phyloP scores from a whole-genome alignment of 371 early-diverging fungal species.

The Rhizopus delemar region DNA sequence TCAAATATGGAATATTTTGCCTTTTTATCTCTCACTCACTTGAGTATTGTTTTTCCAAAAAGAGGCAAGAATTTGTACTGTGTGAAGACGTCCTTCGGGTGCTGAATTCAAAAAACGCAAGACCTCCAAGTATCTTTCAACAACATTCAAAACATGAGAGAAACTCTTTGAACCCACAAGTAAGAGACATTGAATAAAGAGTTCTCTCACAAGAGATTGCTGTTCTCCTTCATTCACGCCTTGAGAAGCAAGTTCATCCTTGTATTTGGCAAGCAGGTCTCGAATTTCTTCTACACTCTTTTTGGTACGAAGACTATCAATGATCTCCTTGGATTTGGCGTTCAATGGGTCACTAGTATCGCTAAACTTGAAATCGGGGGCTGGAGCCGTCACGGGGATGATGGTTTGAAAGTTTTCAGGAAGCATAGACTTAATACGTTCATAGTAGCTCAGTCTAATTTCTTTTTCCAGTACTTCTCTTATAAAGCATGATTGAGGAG shows the following conservation, averaged over 20 bases:
- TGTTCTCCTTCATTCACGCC: conserved; percentile 42
- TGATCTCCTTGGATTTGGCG: conserved; percentile 59
- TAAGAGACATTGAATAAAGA: conserved; percentile 80
- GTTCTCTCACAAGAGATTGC: conserved; percentile 59
- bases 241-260: conserved; percentile 38
- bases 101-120: conserved; percentile 64
- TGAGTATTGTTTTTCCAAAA: conserved; percentile 88
- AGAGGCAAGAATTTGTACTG: conserved; percentile 72
- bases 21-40: conserved; percentile 22
- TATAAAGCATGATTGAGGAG: conserved; percentile 67
- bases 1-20: conserved; percentile 1
- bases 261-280: conserved; percentile 47
- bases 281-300: conserved; percentile 66
- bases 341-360: conserved; percentile 52
- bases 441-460: conserved; percentile 82
- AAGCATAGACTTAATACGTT: conserved; percentile 77
- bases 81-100: conserved; percentile 64
- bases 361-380: conserved; percentile 69
- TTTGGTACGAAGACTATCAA: conserved; percentile 62
- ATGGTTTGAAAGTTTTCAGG: conserved; percentile 66
- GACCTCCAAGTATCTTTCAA: conserved; percentile 79
- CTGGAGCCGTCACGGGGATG: conserved; percentile 69
- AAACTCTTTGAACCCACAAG: conserved; percentile 90
- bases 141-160: conserved; percentile 86
- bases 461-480: conserved; percentile 82